A percentile compares a stretch with the other conserved stretches of the same genome.
Evolutionary conservation across 1,139 yeast species (phyloP).

Genomic region (Suhomyces wounanorum): DNA sequence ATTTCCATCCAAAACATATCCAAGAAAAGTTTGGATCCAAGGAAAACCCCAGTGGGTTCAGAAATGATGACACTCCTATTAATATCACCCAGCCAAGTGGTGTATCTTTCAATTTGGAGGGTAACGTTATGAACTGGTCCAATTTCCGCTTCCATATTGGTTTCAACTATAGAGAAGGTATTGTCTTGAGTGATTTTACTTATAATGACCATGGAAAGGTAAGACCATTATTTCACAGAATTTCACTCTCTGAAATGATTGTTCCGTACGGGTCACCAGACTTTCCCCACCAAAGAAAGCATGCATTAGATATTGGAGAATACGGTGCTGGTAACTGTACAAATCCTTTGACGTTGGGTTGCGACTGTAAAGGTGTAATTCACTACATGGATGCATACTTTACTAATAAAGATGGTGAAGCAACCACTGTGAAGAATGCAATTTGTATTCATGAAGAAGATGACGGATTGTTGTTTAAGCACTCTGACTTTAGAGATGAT

Average conservation of each 20-base stretch:
- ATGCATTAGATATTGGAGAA: constrained; percentile 84
- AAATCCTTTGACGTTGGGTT: constrained; percentile 73
- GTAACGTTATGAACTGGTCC: constrained; percentile 73
- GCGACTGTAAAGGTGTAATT: constrained; percentile 84
- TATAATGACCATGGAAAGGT: constrained; percentile 74
- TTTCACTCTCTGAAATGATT: constrained; percentile 79
- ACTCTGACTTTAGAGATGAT: constrained; percentile 80
- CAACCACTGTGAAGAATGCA: constrained; percentile 72
- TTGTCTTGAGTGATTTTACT: constrained; percentile 70
- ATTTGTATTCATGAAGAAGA: constrained; percentile 86
- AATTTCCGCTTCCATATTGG: constrained; percentile 78
- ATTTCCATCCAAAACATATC: constrained; percentile 66
- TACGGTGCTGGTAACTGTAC: constrained; percentile 88
- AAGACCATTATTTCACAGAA: constrained; percentile 74
- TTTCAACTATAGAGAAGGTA: constrained; percentile 83
- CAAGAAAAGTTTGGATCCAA: constrained; percentile 57
- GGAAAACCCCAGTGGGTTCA: constrained; percentile 54
- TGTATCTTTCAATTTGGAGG: constrained; percentile 71
- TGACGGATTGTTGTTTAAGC: constrained; percentile 76
- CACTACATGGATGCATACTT: constrained; percentile 79
- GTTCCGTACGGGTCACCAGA: constrained; percentile 83
- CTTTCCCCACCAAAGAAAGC: constrained; percentile 81
- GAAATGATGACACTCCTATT: constrained; percentile 61
- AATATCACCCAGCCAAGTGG: constrained; percentile 79
- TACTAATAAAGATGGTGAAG: constrained; percentile 64